Conservation (phyloP, 768 basidiomycete genomes). For the Chalciporus pseudorubinellus region DNA sequence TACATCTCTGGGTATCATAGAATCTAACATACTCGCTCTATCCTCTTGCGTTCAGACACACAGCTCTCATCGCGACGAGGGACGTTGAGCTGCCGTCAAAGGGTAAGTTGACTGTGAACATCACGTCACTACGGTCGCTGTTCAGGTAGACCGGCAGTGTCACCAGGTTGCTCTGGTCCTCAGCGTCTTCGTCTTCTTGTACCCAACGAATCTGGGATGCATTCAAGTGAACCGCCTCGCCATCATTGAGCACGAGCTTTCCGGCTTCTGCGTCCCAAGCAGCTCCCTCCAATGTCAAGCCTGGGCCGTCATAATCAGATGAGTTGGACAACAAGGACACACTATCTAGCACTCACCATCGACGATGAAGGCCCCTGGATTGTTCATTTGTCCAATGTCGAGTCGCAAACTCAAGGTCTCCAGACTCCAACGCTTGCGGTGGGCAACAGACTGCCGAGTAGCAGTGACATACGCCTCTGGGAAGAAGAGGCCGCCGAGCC, state of each 20-base stretch:
- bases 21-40: conserved; percentile 28
- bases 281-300: conserved; percentile 86
- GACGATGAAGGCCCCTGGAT: conserved; percentile 77
- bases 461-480: conserved; percentile 97
- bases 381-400: conserved; percentile 78
- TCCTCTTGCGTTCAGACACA: conserved; percentile 84
- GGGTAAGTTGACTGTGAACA: conserved; percentile 86
- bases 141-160: conserved; percentile 94
- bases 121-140: conserved; percentile 79
- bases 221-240: conserved; percentile 72
- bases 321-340: background rate
- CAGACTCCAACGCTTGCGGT: conserved; percentile 87
- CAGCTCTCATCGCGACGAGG: conserved; percentile 82
- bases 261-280: conserved; percentile 56
- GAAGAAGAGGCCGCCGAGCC: conserved; percentile 94
- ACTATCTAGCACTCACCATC: conserved; percentile 61
- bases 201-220: conserved; percentile 89
- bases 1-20: conserved; percentile 23
- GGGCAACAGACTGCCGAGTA: conserved; percentile 93
- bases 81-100: conserved; percentile 66
- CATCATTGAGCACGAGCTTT: conserved; percentile 78
- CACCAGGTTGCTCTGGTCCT: conserved; percentile 45
- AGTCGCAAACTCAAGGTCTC: conserved; percentile 82
- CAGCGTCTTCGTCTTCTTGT: conserved; percentile 46
- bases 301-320: conserved; percentile 39